Evolutionary conservation across 2,329 filamentous ascomycete genomes (phyloP), one percentile per base, ranked within the genome.

Genomic region (Teratosphaeria nubilosa): DNA sequence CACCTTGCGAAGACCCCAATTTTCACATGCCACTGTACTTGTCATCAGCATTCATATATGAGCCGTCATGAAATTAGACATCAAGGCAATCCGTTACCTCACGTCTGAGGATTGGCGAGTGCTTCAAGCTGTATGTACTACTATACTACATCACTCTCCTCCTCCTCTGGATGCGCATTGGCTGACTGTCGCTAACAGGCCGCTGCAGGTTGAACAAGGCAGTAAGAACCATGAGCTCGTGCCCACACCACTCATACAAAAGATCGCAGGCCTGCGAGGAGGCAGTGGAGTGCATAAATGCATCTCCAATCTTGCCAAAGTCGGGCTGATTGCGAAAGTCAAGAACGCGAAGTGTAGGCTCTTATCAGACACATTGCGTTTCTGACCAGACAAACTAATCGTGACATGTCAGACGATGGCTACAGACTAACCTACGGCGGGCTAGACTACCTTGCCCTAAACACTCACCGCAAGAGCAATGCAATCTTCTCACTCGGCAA

Each of bases 161-260:
- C 13, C 50, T 31, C 25, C 56, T 53, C 27, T 30, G 27, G 30
- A 50, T 45, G 37, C 51, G 52, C 34, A 22, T 30, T 27, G 22
- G 59, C 62, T 62, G 48, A 63, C 55, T 52, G 58, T 30, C 56
- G 60, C 54, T 57, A 54, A 62, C 27, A 54, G 57, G 51, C n/a
- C 32, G 56, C 61, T 60, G 57, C 73, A 96, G 91, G 89, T 95
- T 68, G 94, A 99, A 74, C 86, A 86, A 75, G 92, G 91, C 69
- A 95, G 88, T 75, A 91, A 90, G 73, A 97, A 97, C 76, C 94
- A 99, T 78, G 94, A 99, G 76, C 82, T 99, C 58, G 92, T 99
- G 2, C 94, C 94, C 7, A 97, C 92, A 14, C 78, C 90, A 3
- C 75, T 97, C 63, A 97, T 99, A 64, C 85, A 87, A 59, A 88